Conservation (phyloP, 768 basidiomycete species). For the Candolleomyces eurysporus region DNA sequence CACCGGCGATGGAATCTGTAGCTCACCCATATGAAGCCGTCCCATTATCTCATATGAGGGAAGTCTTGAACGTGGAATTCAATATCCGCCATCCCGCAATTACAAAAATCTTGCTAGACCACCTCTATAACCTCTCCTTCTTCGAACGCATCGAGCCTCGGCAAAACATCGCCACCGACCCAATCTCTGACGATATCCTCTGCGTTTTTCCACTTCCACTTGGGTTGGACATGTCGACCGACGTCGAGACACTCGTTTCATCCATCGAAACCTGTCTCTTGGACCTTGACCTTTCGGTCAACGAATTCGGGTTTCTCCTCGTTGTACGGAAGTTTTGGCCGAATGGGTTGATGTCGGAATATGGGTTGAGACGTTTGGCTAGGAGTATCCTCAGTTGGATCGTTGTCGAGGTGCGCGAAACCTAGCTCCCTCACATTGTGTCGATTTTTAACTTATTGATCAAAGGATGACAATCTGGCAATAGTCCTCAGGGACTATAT, state of each 20-base stretch:
- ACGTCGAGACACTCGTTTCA: conserved; percentile 70
- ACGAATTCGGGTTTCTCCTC: conserved; percentile 71
- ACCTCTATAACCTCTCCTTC: conserved; percentile 62
- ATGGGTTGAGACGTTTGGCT: conserved; percentile 62
- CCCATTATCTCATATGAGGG: conserved; percentile 56
- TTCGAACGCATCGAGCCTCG: conserved; percentile 45
- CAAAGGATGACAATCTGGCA: conserved; percentile 65
- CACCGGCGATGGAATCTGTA: conserved; percentile 16
- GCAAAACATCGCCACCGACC: conserved; percentile 35
- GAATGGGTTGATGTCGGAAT: conserved; percentile 67
- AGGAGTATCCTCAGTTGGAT: conserved; percentile 67
- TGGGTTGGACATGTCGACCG: conserved; percentile 66
- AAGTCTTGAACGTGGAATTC: conserved; percentile 59
- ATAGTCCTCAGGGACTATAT: conserved; percentile 67
- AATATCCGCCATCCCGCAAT: conserved; percentile 52
- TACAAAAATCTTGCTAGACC: conserved; percentile 52
- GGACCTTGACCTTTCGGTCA: conserved; percentile 69
- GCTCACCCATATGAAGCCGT: conserved; percentile 57
- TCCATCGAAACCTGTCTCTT: conserved; percentile 69
- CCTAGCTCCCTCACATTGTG: background rate
- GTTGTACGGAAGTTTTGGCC: conserved; percentile 74
- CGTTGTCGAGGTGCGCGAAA: conserved; percentile 56
- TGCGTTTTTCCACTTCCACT: conserved; percentile 70
- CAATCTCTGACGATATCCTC: conserved; percentile 27
- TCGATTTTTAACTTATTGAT: background rate